Conservation (phyloP, 164 flowering plant species). For the Umbilicus rupestris region DNA sequence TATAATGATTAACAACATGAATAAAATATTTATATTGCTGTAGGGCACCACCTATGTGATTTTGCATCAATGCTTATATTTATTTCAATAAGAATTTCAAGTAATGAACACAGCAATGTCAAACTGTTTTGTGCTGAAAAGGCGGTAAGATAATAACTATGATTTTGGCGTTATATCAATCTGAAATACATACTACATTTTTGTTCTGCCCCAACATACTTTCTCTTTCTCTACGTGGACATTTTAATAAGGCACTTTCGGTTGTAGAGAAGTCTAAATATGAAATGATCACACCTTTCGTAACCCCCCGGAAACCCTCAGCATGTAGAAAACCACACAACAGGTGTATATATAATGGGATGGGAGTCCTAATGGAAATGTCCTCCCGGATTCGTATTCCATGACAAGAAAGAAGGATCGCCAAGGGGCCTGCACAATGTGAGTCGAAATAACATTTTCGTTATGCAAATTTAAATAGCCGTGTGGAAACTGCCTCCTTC, state of each 20-base stretch:
- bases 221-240: background rate
- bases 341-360: background rate
- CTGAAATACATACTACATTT: no score
- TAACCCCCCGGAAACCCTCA: background rate
- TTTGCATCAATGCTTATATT: no score
- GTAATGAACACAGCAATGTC: no score
- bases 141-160: no score
- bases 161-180: no score
- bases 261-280: background rate
- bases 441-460: background rate
- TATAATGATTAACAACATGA: no score
- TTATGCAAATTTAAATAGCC: background rate
- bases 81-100: no score
- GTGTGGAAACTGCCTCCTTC: background rate
- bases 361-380: constrained; percentile 14
- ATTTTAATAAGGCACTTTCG: background rate
- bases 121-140: no score
- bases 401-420: constrained; percentile 69
- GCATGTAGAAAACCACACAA: background rate
- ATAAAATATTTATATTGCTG: no score
- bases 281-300: background rate
- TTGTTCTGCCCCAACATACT: no score
- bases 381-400: constrained; percentile 72
- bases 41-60: no score
- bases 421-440: constrained; percentile 57